A percentile compares a stretch with the other conserved stretches of the same genome.
phyloP scores from a whole-genome alignment of 1,284 basidiomycete species.

The Leccinum pallidistipes region DNA sequence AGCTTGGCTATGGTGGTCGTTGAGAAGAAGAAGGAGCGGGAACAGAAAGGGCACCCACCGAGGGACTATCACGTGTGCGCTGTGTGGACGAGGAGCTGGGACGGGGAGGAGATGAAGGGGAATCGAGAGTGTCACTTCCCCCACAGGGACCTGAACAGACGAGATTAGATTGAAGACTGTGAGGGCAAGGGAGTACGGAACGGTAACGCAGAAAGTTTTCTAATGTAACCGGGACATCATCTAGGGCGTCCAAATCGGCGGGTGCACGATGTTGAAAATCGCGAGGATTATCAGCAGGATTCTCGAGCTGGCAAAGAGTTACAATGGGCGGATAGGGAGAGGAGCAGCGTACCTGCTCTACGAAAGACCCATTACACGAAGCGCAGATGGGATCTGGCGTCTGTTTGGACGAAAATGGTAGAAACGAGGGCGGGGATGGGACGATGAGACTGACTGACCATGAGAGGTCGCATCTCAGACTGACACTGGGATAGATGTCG shows the following conservation, averaged over 20 bases:
- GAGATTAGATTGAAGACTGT: slow-evolving; percentile 24
- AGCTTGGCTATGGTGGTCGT: slow-evolving; percentile 5
- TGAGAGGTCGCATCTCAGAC: slow-evolving; percentile 74
- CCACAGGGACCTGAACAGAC: slow-evolving; percentile 27
- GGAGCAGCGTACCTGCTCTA: slow-evolving; percentile 58
- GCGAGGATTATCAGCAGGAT: slow-evolving; percentile 70
- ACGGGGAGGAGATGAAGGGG: slow-evolving; percentile 4
- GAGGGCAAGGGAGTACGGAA: background rate
- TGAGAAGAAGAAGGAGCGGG: slow-evolving; percentile 1
- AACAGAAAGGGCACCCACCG: slow-evolving; percentile 23
- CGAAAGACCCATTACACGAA: slow-evolving; percentile 69
- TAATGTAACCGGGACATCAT: slow-evolving; percentile 37
- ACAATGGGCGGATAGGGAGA: background rate
- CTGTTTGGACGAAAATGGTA: slow-evolving; percentile 27
- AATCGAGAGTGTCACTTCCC: background rate
- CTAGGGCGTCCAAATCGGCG: slow-evolving; percentile 34
- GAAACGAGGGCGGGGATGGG: background rate
- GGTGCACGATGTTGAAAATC: slow-evolving; percentile 44
- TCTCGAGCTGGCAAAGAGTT: slow-evolving; percentile 56
- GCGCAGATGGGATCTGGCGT: slow-evolving; percentile 75
- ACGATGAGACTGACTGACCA: slow-evolving; percentile 57
- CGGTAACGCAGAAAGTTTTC: slow-evolving; percentile 42
- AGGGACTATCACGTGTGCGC: slow-evolving; percentile 13
- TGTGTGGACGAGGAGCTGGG: slow-evolving; percentile 21
- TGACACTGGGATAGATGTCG: slow-evolving; percentile 53